A percentile compares a stretch with the other conserved stretches of the same genome.
These are phyloP conservation scores for Alternaria incomplexa DNA, from an alignment of 2,329 filamentous ascomycete species.

Conservation along the genomic window DNA sequence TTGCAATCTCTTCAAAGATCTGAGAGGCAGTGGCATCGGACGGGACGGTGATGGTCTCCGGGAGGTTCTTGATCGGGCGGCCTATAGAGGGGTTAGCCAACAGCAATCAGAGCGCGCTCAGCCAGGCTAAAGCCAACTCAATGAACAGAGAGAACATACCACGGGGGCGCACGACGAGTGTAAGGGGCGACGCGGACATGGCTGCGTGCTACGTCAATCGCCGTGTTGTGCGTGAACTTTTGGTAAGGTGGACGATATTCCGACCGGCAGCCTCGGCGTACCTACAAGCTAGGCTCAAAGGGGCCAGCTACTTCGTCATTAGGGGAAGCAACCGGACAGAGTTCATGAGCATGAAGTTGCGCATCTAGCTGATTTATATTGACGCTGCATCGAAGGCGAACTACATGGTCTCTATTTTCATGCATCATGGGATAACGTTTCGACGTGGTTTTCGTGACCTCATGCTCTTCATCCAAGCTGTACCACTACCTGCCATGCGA, in stretches of 20 bases:
- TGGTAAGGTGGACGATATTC: not conserved
- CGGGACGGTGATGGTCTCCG: conserved; percentile 60
- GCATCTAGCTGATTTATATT: not conserved
- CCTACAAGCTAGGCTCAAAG: conserved; percentile 7
- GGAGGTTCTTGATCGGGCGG: conserved; percentile 67
- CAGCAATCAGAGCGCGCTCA: not conserved
- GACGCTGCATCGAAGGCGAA: not conserved
- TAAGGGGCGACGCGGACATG: conserved; percentile 54
- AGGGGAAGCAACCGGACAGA: not conserved
- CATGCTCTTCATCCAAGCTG: conserved; percentile 53
- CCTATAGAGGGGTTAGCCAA: conserved; percentile 50
- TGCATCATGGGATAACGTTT: not conserved
- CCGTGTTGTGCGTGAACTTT: conserved; percentile 18
- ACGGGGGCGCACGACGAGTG: conserved; percentile 54
- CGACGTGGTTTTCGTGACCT: not conserved
- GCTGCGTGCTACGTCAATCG: conserved; percentile 13
- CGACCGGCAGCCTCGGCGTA: conserved; percentile 19
- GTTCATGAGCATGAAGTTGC: not conserved
- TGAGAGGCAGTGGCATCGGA: conserved; percentile 59
- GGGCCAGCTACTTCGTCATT: not conserved
- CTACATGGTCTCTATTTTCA: not conserved
- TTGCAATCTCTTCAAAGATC: conserved; percentile 64
- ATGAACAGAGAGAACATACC: conserved; percentile 39
- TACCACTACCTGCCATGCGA: conserved; percentile 64
- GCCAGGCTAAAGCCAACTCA: not conserved